phyloP scores from a whole-genome alignment of 192 early-diverging fungal genomes.

The Physocladia obscura region DNA sequence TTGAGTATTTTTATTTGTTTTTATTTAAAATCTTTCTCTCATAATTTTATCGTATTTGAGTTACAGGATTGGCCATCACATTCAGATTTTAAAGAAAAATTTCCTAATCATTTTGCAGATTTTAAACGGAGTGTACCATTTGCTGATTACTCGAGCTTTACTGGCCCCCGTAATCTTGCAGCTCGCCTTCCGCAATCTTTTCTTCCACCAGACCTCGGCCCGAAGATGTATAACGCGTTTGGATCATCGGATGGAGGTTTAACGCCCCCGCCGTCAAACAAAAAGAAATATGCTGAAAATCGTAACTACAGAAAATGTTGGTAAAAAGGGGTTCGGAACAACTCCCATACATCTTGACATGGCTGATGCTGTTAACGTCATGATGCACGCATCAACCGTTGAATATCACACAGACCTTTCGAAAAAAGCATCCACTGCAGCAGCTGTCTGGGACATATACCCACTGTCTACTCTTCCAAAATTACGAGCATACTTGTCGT shows the following conservation, averaged over 20 bases:
- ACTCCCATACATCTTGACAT: slow-evolving; percentile 78
- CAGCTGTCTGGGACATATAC: slow-evolving; percentile 70
- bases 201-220: slow-evolving; percentile 70
- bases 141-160: slow-evolving; percentile 52
- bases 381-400: slow-evolving; percentile 52
- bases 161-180: slow-evolving; percentile 59
- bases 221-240: slow-evolving; percentile 75
- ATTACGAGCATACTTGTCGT: slow-evolving; percentile 26
- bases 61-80: slow-evolving; percentile 68
- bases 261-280: not conserved
- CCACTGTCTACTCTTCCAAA: slow-evolving; percentile 30
- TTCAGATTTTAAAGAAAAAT: slow-evolving; percentile 51
- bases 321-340: slow-evolving; percentile 55
- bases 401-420: not conserved
- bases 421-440: slow-evolving; percentile 10
- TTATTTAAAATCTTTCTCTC: not conserved
- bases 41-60: not conserved
- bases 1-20: not conserved
- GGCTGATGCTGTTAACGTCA: slow-evolving; percentile 77
- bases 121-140: slow-evolving; percentile 62
- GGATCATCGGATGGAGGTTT: slow-evolving; percentile 46
- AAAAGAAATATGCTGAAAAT: not conserved
- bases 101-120: slow-evolving; percentile 53
- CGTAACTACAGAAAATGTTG: not conserved
- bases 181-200: slow-evolving; percentile 50